Evolutionary conservation across 495 filamentous ascomycete species (phyloP).

Genomic region (Penicillium salamii): DNA sequence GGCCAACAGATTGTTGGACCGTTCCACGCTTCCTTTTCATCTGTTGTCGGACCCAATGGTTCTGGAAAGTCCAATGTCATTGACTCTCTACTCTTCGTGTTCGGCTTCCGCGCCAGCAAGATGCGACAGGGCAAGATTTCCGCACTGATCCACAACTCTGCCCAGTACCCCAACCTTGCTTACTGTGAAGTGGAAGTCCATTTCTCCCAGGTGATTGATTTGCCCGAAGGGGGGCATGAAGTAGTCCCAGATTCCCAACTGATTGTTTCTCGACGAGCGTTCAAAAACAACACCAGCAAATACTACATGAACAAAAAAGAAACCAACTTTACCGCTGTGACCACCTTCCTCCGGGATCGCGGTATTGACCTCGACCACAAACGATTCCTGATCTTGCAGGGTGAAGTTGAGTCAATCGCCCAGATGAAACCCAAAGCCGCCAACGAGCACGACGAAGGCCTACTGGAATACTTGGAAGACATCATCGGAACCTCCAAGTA

Average conservation of each 20-base stretch:
- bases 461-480: conserved; percentile 95
- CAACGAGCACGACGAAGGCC: conserved; percentile 91
- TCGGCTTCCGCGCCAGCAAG: conserved; percentile 97
- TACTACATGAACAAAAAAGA: conserved; percentile 91
- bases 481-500: conserved; percentile 99
- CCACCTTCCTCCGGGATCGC: conserved; percentile 78
- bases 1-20: conserved; percentile 93
- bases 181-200: conserved; percentile 94
- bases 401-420: conserved; percentile 96
- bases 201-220: conserved; percentile 90
- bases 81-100: conserved; percentile 95
- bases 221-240: conserved; percentile 68
- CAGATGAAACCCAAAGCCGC: conserved; percentile 98
- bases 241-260: conserved; percentile 79
- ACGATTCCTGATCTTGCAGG: conserved; percentile 94
- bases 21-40: conserved; percentile 97
- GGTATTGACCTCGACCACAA: conserved; percentile 98
- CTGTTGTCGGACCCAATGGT: conserved; percentile 95
- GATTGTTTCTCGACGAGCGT: conserved; percentile 85
- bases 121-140: conserved; percentile 99
- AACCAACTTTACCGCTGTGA: conserved; percentile 89
- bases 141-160: conserved; percentile 94
- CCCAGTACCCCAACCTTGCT: conserved; percentile 75
- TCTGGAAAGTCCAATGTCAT: conserved; percentile 99
- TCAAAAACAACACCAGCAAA: conserved; percentile 96